Evolutionary conservation across 177 flowering plant species (phyloP).

Genomic region (Vitis hybrid): DNA sequence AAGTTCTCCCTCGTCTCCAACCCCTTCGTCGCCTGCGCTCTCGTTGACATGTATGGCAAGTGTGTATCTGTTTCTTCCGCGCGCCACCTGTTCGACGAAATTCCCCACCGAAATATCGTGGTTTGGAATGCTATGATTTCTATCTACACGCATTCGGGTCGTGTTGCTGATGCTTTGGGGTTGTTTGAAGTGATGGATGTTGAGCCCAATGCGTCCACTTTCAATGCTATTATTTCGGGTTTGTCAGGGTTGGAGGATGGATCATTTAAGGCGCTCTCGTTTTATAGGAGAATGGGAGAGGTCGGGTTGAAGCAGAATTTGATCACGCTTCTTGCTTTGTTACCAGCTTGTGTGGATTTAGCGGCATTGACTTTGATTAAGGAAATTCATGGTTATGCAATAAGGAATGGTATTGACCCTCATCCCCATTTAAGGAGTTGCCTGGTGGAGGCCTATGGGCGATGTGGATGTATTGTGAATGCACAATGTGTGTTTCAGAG

Average conservation of each 20-base stretch:
- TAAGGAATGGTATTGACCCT: slow-evolving; percentile 39
- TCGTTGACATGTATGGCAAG: slow-evolving; percentile 65
- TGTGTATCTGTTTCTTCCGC: slow-evolving; percentile 45
- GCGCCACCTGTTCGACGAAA: slow-evolving; percentile 66
- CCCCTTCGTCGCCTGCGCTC: slow-evolving; percentile 57
- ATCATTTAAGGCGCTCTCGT: slow-evolving; percentile 37
- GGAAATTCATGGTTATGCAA: slow-evolving; percentile 60
- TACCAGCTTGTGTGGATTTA: slow-evolving; percentile 43
- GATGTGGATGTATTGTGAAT: slow-evolving; percentile 51
- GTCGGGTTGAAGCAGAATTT: slow-evolving; percentile 45
- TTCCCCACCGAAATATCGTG: slow-evolving; percentile 49
- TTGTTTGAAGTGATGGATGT: slow-evolving; percentile 60
- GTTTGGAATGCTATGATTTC: slow-evolving; percentile 76
- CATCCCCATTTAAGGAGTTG: slow-evolving; percentile 53
- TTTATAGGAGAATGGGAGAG: slow-evolving; percentile 44
- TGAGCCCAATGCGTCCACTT: slow-evolving; percentile 46
- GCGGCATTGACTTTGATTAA: slow-evolving; percentile 42
- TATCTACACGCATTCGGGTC: slow-evolving; percentile 26
- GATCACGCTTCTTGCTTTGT: slow-evolving; percentile 57
- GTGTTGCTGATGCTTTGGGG: slow-evolving; percentile 32
- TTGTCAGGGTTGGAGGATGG: slow-evolving; percentile 39
- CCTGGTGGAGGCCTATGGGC: slow-evolving; percentile 66
- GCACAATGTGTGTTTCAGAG: slow-evolving; percentile 37
- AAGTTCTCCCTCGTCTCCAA: slow-evolving; percentile 39
- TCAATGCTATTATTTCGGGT: slow-evolving; percentile 53